Conservation (phyloP, 148 eudicot genomes). For the Tetragonia tetragonoides region DNA sequence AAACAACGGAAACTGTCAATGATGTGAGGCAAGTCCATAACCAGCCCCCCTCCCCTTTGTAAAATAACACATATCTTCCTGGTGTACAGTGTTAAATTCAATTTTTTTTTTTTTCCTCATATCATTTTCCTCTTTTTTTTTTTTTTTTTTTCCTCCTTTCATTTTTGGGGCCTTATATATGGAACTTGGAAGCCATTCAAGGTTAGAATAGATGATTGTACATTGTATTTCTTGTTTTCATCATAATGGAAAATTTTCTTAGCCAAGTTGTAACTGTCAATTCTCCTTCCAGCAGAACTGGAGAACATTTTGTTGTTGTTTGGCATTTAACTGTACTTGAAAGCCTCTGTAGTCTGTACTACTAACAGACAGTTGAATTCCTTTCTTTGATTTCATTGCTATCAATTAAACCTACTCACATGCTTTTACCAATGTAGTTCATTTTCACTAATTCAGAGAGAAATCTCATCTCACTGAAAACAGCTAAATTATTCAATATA, state of each 20-base stretch:
- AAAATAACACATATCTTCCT: background rate
- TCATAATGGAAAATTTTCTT: background rate
- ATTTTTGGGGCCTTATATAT: background rate
- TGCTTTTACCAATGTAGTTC: too few species aligned
- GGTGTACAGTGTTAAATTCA: conserved; percentile 20
- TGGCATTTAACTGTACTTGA: background rate
- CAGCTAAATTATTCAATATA: too few species aligned
- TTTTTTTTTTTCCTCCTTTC: background rate
- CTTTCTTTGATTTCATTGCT: too few species aligned
- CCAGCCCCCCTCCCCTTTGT: conserved; percentile 12
- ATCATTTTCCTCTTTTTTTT: background rate
- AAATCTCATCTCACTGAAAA: too few species aligned
- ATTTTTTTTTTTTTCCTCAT: background rate
- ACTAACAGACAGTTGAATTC: too few species aligned
- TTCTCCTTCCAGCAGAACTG: background rate
- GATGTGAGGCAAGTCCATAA: conserved; percentile 12
- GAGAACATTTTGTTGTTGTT: too few species aligned
- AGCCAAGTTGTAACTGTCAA: background rate
- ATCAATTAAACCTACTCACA: too few species aligned
- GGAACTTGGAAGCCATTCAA: background rate
- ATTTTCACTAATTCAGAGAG: too few species aligned
- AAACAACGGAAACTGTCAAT: conserved; percentile 4
- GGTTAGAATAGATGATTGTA: conserved; percentile 16
- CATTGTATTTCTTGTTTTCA: background rate
- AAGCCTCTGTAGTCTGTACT: background rate